Evolutionary conservation across 106 monocot species (phyloP), one percentile per base, ranked within the genome.

Genomic region (Acorus calamus): DNA sequence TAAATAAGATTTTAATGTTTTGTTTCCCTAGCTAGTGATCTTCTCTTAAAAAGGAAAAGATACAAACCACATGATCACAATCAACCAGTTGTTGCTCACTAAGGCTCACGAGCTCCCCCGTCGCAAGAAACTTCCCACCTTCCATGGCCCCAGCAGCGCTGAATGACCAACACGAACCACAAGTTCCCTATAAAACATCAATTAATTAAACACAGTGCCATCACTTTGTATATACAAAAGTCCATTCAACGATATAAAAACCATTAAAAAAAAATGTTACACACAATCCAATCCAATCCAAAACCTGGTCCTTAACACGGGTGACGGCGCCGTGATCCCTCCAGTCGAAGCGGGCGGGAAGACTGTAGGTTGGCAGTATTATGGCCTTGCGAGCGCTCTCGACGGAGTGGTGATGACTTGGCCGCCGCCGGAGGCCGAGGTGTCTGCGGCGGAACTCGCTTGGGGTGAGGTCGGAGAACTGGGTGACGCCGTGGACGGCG

Each of bases 101-200:
- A 45, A 94, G 79, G 68, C 72, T 84, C 41, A 72, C 77, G 4
- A 94, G 73, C 46, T 94, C 73, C 4, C 93, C 89, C 3, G 93
- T 94, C 2, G 89, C 74, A 53, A 94, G 65, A 74, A 86, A 94
- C 68, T 94, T 79, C 0, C 89, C 93, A 12, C 89, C 89, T 78
- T 94, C 93, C 50, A 94, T 64, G 41, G 93, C 93, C 50, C 76
- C 93, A 0, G 89, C 78, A 43, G 93, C 64, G 58, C 93, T 94
- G 70, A 94, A 94, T 11, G 93, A 86, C 93, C 93, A 94, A 84
- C 93, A 94, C 28, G 93, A 94, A 28, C 93, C 93, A 63, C 93
- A 94, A 1, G 86, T 79, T 41, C 93, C 93, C 93, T 94, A 72
- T 9, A 74, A 14, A 48, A 13, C 47, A 43, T 1, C 28, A 28